Conservation (phyloP, 73 alveolate genomes). For the Paraurostyla sp. region DNA sequence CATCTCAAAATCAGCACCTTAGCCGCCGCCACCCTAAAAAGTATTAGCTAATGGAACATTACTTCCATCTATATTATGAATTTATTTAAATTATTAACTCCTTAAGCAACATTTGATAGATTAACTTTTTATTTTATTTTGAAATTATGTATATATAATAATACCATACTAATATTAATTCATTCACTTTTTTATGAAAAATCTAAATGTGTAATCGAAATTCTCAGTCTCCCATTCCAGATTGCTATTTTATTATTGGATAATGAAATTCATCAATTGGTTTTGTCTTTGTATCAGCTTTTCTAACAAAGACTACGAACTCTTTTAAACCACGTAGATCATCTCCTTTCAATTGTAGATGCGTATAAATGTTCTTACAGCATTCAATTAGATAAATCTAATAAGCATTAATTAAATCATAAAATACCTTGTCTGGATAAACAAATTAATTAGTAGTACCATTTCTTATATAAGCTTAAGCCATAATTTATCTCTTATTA, state of each 20-base stretch:
- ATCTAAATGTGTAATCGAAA: not conserved
- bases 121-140: not conserved
- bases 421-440: slow-evolving; percentile 36
- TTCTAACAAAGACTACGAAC: not conserved
- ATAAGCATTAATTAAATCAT: too few relatives aligned
- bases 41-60: too few relatives aligned
- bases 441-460: not conserved
- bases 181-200: not conserved
- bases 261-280: not conserved
- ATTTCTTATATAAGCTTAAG: slow-evolving; percentile 15
- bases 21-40: not conserved
- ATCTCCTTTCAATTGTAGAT: slow-evolving; percentile 9
- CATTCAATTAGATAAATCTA: slow-evolving; percentile 20
- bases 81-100: slow-evolving; percentile 46
- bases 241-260: not conserved
- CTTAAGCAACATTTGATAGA: not conserved
- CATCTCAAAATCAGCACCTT: not conserved
- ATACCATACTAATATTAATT: not conserved
- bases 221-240: not conserved
- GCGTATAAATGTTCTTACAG: slow-evolving; percentile 9
- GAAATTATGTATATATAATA: not conserved
- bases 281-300: not conserved
- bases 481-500: not conserved
- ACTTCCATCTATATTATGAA: slow-evolving; percentile 49
- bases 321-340: not conserved